A percentile compares a stretch with the other conserved stretches of the same genome.
Conservation (phyloP, 2,329 filamentous ascomycete genomes). For the Orbilia quercus region DNA sequence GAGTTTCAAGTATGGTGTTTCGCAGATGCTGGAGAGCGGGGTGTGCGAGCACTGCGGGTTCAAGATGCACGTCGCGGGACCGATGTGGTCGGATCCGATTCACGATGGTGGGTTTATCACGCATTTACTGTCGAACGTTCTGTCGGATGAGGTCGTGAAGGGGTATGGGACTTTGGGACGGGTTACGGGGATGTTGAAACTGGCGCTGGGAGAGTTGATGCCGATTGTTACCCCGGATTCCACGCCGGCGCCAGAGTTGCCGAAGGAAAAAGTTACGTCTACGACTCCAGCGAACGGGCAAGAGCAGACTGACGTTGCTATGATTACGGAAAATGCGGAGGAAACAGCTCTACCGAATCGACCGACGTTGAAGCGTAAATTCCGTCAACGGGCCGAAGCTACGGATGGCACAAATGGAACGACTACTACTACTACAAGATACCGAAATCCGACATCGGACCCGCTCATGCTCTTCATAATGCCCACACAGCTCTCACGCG, state of each 20-base stretch:
- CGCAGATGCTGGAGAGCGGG: constrained; percentile 73
- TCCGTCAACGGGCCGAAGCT: constrained; percentile 18
- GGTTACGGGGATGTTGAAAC: constrained; percentile 90
- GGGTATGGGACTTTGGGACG: constrained; percentile 83
- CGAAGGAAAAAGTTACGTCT: constrained; percentile 8
- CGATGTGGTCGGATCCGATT: constrained; percentile 92
- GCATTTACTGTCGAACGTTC: constrained; percentile 78
- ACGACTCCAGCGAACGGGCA: constrained; percentile 40
- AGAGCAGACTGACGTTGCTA: background rate
- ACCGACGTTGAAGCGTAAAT: constrained; percentile 37
- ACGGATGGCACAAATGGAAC: background rate
- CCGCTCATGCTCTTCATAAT: constrained; percentile 81
- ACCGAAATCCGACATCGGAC: constrained; percentile 65
- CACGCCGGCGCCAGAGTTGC: constrained; percentile 53
- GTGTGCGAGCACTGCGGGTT: constrained; percentile 84
- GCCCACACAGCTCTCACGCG: constrained; percentile 77
- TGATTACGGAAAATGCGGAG: background rate
- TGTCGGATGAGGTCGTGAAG: constrained; percentile 71
- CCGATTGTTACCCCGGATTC: constrained; percentile 4
- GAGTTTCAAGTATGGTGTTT: constrained; percentile 78
- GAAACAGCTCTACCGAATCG: background rate
- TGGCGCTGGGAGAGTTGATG: constrained; percentile 79
- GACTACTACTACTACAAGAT: background rate
- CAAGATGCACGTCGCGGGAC: constrained; percentile 83
- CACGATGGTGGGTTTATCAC: constrained; percentile 87